Percentiles rank a stretch among this genome's conserved stretches.
Evolutionary conservation across 2,329 filamentous ascomycete species (phyloP).

Genomic region (Talaromyces sp.): DNA sequence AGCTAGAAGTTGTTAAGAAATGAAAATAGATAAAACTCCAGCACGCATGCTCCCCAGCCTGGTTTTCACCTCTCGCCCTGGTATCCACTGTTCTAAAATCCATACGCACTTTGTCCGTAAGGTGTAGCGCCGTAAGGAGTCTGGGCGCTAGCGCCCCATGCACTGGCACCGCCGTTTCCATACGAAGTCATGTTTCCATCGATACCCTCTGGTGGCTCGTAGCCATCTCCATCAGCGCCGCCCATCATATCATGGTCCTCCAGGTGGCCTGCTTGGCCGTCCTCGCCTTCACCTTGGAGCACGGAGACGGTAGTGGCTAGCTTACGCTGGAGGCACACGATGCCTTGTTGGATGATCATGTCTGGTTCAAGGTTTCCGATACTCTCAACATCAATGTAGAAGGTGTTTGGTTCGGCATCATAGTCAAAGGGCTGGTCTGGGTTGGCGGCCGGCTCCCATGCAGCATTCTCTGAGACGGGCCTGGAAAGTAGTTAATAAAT

Average conservation of each 20-base stretch:
- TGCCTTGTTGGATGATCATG: constrained; percentile 82
- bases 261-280: constrained; percentile 53
- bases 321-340: constrained; percentile 86
- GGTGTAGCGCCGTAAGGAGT: constrained; percentile 65
- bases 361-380: constrained; percentile 88
- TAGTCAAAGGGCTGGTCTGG: constrained; percentile 90
- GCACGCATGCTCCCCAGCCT: constrained; percentile 23
- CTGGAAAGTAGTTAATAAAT: constrained; percentile 21
- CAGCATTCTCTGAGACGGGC: constrained; percentile 42
- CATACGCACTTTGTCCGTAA: constrained; percentile 55
- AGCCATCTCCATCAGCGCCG: constrained; percentile 52
- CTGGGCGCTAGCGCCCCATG: constrained; percentile 65
- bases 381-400: constrained; percentile 93
- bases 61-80: constrained; percentile 9
- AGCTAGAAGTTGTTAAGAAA: constrained; percentile 5
- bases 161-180: constrained; percentile 57
- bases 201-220: constrained; percentile 49
- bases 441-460: constrained; percentile 77
- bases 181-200: constrained; percentile 46
- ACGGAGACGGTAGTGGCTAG: constrained; percentile 76
- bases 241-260: constrained; percentile 53
- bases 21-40: constrained; percentile 22
- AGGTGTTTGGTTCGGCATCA: constrained; percentile 78
- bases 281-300: constrained; percentile 59
- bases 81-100: constrained; percentile 25